phyloP scores from a whole-genome alignment of 202 grass and related monocot species.

The Schoenoplectus tabernaemontani region DNA sequence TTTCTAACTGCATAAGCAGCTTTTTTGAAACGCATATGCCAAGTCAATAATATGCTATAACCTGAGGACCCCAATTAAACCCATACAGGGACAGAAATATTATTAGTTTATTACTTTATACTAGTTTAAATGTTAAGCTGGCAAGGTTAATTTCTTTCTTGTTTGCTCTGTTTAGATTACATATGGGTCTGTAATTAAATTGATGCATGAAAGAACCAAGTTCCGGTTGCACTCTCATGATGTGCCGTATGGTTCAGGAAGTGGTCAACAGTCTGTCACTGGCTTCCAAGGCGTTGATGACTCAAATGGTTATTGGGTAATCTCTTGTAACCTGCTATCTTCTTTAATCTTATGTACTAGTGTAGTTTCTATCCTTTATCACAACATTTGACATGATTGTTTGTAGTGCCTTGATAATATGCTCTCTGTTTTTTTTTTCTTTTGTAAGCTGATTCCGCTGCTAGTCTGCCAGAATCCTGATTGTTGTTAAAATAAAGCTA shows the following conservation, averaged over 20 bases:
- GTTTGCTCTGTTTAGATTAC: slow-evolving; percentile 47
- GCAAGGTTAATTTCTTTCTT: neutral
- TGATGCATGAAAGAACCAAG: slow-evolving; percentile 78
- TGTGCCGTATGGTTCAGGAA: slow-evolving; percentile 95
- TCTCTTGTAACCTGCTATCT: neutral
- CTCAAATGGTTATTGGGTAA: slow-evolving; percentile 87
- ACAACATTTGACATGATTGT: neutral
- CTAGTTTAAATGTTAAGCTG: no score
- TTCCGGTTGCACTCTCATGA: slow-evolving; percentile 86
- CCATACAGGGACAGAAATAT: neutral
- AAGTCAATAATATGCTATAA: neutral
- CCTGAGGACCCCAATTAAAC: neutral
- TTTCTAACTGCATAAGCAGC: neutral
- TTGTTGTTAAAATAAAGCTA: no score
- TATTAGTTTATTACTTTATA: no score
- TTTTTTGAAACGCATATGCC: neutral
- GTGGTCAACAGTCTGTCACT: slow-evolving; percentile 82
- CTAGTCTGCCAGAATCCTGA: neutral
- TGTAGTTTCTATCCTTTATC: neutral
- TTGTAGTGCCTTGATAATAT: neutral
- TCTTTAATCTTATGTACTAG: neutral
- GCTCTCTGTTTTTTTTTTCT: no score
- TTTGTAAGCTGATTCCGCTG: neutral
- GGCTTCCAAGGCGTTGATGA: slow-evolving; percentile 77
- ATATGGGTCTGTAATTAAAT: slow-evolving; percentile 65